Conservation (phyloP, 83 land plant genomes). For the Picea engelmannii region DNA sequence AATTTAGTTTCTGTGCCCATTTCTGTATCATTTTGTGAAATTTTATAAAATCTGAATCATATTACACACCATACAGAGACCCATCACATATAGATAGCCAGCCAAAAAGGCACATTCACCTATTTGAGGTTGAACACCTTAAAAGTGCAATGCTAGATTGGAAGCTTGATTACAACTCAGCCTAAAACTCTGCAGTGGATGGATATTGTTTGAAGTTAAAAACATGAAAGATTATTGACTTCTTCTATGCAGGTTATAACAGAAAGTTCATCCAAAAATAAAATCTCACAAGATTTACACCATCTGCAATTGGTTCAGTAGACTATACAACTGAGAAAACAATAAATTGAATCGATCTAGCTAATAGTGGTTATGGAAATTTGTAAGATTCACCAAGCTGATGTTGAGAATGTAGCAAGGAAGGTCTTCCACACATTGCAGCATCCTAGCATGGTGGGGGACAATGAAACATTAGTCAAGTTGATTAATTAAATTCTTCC, state of each 20-base stretch:
- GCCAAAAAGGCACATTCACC: neutral
- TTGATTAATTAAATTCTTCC: too few relatives aligned
- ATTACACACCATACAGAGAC: constrained; percentile 5
- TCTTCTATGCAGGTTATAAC: neutral
- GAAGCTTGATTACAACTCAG: neutral
- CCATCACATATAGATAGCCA: neutral
- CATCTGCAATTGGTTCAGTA: constrained; percentile 2
- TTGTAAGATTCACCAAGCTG: too few relatives aligned
- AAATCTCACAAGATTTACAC: neutral
- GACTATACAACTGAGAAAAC: neutral
- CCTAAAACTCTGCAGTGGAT: neutral
- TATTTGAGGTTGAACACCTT: neutral
- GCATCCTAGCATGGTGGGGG: too few relatives aligned
- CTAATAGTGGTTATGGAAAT: too few relatives aligned
- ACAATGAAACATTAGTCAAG: too few relatives aligned
- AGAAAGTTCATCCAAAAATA: neutral
- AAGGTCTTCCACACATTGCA: too few relatives aligned
- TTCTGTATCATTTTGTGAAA: constrained; percentile 30
- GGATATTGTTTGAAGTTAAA: neutral
- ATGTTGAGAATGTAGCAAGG: too few relatives aligned
- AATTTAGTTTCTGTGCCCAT: constrained; percentile 26
- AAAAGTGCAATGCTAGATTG: neutral
- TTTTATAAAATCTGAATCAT: constrained; percentile 61
- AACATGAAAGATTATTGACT: neutral
- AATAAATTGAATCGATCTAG: neutral